phyloP scores from a whole-genome alignment of 176 grass and related monocot genomes.

The Thalia dealbata region DNA sequence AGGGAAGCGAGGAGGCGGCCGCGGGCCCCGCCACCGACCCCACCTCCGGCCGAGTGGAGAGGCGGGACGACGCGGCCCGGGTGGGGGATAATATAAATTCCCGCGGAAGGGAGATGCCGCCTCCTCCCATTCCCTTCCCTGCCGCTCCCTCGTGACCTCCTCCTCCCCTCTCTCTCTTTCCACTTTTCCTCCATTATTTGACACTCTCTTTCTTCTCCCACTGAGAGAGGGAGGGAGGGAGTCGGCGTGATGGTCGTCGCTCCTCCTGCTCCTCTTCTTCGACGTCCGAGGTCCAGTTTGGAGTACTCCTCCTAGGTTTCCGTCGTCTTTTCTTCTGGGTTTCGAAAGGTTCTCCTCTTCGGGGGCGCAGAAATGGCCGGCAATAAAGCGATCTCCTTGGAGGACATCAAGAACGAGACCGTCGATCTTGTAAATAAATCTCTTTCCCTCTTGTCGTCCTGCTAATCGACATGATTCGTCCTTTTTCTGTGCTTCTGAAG shows the following conservation, averaged over 20 bases:
- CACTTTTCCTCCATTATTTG: neutral
- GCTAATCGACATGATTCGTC: neutral
- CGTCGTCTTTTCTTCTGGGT: neutral
- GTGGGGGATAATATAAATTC: neutral
- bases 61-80: neutral
- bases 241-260: neutral
- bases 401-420: slow-evolving; percentile 70
- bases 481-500: neutral
- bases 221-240: neutral
- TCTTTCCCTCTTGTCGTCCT: neutral
- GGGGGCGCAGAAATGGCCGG: neutral
- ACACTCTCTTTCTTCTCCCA: neutral
- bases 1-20: too few species aligned
- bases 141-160: neutral
- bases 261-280: neutral
- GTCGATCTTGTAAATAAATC: slow-evolving; percentile 58
- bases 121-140: neutral
- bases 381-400: slow-evolving; percentile 28
- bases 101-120: neutral
- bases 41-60: neutral
- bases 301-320: neutral
- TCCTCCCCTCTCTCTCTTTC: neutral
- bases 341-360: neutral
- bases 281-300: neutral
- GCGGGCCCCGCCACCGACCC: too few species aligned